Conservation (phyloP, 2,329 filamentous ascomycete genomes). For the Venturia nashicola region DNA sequence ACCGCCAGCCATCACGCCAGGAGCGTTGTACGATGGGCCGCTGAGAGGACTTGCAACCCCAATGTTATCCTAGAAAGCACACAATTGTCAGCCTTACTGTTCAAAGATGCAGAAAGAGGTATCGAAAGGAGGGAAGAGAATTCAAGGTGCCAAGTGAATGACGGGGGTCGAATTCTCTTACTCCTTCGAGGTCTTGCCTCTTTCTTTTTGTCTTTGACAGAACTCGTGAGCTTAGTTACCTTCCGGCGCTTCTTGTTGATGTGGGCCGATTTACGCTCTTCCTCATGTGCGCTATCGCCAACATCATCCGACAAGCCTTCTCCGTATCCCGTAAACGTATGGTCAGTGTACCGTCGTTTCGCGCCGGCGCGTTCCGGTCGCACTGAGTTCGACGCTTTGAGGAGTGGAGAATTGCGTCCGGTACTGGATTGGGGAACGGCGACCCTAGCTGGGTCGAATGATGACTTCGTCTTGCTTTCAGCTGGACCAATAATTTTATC, state of each 20-base stretch:
- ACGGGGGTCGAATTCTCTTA: background rate
- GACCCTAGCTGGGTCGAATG: background rate
- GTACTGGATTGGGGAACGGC: conserved; percentile 14
- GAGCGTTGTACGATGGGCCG: background rate
- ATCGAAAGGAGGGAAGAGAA: background rate
- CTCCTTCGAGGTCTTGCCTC: background rate
- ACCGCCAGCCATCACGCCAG: conserved; percentile 2
- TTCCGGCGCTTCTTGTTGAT: conserved; percentile 45
- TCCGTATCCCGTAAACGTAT: conserved; percentile 61
- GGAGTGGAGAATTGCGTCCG: conserved; percentile 16
- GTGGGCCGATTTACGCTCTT: conserved; percentile 19
- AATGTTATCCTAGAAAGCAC: background rate
- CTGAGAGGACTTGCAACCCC: background rate
- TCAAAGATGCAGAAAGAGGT: background rate
- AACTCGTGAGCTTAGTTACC: conserved; percentile 12
- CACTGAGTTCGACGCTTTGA: conserved; percentile 13
- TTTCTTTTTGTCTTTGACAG: background rate
- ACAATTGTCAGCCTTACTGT: conserved; percentile 1
- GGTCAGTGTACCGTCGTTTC: conserved; percentile 66
- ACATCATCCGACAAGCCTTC: conserved; percentile 59
- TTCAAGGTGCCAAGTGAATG: background rate
- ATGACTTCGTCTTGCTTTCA: conserved; percentile 27
- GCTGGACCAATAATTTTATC: conserved; percentile 29
- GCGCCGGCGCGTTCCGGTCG: conserved; percentile 55
- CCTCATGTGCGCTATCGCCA: conserved; percentile 23